Base-by-base conservation (phyloP, 257 asterid species). In the Ligustrum vulgare region DNA sequence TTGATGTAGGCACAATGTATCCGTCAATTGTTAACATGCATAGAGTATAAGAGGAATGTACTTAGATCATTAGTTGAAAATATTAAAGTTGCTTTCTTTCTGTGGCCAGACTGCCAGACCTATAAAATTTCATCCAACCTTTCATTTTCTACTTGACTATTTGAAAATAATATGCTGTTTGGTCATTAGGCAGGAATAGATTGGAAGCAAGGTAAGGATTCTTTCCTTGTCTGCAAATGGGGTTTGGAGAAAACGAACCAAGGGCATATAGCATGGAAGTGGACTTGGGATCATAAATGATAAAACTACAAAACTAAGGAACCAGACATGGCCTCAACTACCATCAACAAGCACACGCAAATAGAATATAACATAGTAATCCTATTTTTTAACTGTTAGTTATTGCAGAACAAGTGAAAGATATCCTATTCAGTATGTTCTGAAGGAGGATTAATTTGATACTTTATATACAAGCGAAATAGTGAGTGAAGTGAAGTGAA, bases 241-340 rank as follows among this genome's bases (percentile, higher is more conserved):
- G 67, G 31, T 71, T 67, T 82, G 62, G n/a, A 65, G 69, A 71
- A 12, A 10, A 37, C 70, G 15, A 6, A 25, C 36, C 62, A 36
- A 67, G 69, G 32, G 28, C 43, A 74, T 35, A 62, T 54, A 64
- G 22, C 76, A 23, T 72, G 47, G 66, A 70, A 74, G 71, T 31
- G 76, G 74, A 66, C 67, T 63, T 39, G 39, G 41, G 66, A 71
- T 36, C 67, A 11, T 28, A 56, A 56, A 20, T 56, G 11, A 20
- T 20, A 22, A 32, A 45, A 49, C 51, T 68, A 45, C 41, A 20
- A 51, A 16, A 18, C 34, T 64, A 58, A 72, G 54, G 72, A 35
- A 60, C 15, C 73, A 67, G 73, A 76, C 67, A 54, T 33, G 58
- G 33, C 72, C 71, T 63, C 69, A 75, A 16, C 23, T 34, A 25